Evolutionary conservation across 805 yeast species (phyloP).

Genomic region (Zygoascus flipseniorum): DNA sequence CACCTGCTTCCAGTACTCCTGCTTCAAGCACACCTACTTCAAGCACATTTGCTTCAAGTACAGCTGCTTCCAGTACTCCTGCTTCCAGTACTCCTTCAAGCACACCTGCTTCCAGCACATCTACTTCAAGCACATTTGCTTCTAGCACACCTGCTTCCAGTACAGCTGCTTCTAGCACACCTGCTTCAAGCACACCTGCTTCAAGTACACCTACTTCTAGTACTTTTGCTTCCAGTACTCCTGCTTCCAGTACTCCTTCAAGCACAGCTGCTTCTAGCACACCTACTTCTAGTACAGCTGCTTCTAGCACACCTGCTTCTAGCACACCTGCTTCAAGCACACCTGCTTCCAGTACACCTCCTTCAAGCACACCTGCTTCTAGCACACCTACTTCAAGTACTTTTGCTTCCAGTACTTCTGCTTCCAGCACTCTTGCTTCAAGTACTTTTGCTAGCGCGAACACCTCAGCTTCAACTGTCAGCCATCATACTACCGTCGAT

Average conservation of each 20-base stretch:
- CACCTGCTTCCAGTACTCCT: neutral
- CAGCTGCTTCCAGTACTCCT: neutral
- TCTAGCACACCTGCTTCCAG: neutral
- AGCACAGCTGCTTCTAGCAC: neutral
- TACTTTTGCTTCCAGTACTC: neutral
- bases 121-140: neutral
- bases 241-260: too few species aligned
- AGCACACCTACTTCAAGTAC: neutral
- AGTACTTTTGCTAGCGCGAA: neutral
- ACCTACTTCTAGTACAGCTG: neutral
- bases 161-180: neutral
- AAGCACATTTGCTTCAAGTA: neutral
- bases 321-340: neutral
- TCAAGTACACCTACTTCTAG: neutral
- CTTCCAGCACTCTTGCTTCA: neutral
- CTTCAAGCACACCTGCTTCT: neutral
- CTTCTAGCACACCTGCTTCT: neutral
- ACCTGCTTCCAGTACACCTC: neutral
- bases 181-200: neutral
- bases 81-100: neutral
- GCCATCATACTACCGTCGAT: neutral
- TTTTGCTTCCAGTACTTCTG: neutral
- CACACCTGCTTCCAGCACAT: neutral
- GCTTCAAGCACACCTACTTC: neutral
- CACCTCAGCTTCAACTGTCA: neutral